Conservation (phyloP, 495 filamentous ascomycete species). For the Ramalina intermedia region DNA sequence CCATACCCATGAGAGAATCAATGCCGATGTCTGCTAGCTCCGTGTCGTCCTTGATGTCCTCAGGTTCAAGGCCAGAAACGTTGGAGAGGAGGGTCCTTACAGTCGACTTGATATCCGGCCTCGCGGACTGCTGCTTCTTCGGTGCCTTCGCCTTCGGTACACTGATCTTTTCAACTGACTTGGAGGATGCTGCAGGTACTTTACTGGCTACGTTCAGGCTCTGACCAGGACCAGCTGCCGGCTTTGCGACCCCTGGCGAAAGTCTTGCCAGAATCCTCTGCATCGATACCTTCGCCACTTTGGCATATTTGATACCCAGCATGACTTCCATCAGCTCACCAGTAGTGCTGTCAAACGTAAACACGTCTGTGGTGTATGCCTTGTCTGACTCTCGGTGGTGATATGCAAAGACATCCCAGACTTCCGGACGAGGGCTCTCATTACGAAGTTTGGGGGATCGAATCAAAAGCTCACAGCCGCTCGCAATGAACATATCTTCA, state of each 20-base stretch:
- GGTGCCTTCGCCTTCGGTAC: neutral
- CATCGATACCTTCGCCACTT: slow-evolving; percentile 30
- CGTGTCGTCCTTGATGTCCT: slow-evolving; percentile 25
- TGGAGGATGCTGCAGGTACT: neutral
- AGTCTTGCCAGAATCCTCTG: slow-evolving; percentile 20
- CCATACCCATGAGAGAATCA: slow-evolving; percentile 42
- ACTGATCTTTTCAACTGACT: neutral
- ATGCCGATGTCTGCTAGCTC: slow-evolving; percentile 36
- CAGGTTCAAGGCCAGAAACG: slow-evolving; percentile 28
- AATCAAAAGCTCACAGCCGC: slow-evolving; percentile 32
- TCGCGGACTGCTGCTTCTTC: slow-evolving; percentile 3
- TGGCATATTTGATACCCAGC: slow-evolving; percentile 33
- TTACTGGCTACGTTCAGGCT: neutral
- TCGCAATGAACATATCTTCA: slow-evolving; percentile 34
- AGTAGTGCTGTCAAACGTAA: slow-evolving; percentile 31
- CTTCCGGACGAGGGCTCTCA: slow-evolving; percentile 15
- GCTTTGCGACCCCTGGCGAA: neutral
- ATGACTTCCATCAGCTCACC: slow-evolving; percentile 32
- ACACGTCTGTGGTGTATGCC: slow-evolving; percentile 33
- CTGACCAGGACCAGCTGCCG: neutral
- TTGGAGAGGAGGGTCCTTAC: slow-evolving; percentile 20
- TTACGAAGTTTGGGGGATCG: slow-evolving; percentile 24
- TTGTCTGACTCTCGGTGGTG: slow-evolving; percentile 24
- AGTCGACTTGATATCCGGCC: slow-evolving; percentile 14
- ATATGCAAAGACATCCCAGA: slow-evolving; percentile 31